These are phyloP conservation scores for Phialophora tarda DNA, from an alignment of 2,329 filamentous ascomycete species.

Conservation along the genomic window DNA sequence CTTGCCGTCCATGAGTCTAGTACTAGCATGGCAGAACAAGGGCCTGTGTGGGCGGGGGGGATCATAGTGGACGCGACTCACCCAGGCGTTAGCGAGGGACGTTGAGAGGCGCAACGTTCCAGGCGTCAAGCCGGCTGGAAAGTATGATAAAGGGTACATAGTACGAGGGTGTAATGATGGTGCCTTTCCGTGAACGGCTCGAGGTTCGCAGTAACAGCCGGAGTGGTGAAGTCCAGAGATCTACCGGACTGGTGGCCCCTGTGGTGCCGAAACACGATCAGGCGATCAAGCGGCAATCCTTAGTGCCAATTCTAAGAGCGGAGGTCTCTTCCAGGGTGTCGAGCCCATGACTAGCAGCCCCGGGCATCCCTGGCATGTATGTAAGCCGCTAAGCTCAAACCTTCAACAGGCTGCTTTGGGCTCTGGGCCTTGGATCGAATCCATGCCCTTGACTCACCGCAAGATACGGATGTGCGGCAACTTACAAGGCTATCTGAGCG, in stretches of 20 bases:
- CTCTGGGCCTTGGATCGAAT: neutral
- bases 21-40: neutral
- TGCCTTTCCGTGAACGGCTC: slow-evolving; percentile 17
- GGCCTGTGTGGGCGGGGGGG: neutral
- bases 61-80: neutral
- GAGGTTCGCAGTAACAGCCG: slow-evolving; percentile 10
- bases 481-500: slow-evolving; percentile 11
- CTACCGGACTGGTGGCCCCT: slow-evolving; percentile 6
- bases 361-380: slow-evolving; percentile 4
- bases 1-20: neutral
- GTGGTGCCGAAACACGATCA: slow-evolving; percentile 20
- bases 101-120: neutral
- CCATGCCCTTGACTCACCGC: neutral
- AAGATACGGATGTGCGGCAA: neutral
- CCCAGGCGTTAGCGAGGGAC: neutral
- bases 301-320: slow-evolving; percentile 11
- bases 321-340: slow-evolving; percentile 6
- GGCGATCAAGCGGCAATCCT: slow-evolving; percentile 20
- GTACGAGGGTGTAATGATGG: neutral
- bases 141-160: neutral
- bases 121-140: neutral
- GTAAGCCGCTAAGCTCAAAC: slow-evolving; percentile 6
- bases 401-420: slow-evolving; percentile 1
- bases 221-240: slow-evolving; percentile 11
- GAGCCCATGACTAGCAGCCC: neutral